These are phyloP conservation scores for Dendrobium catenatum DNA, from an alignment of 106 monocot species.

Conservation along the genomic window DNA sequence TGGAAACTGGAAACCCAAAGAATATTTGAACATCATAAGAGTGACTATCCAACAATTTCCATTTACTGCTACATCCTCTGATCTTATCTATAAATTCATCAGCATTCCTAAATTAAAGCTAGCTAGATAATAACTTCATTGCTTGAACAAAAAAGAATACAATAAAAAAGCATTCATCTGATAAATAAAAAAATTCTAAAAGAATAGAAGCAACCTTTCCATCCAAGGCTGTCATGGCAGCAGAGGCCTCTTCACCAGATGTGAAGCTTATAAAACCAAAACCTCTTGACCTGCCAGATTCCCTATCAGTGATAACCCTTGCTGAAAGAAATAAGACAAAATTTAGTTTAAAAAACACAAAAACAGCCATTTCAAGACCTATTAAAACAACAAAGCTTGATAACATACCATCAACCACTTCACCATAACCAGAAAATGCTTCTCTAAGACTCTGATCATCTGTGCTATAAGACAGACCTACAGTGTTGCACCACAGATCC, in stretches of 20 bases:
- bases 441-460: slow-evolving; percentile 69
- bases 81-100: no score
- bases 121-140: no score
- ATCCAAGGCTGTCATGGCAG: slow-evolving; percentile 70
- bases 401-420: slow-evolving; percentile 62
- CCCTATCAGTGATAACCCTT: slow-evolving; percentile 44
- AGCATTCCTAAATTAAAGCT: no score
- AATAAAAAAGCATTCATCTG: background rate
- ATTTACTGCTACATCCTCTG: no score
- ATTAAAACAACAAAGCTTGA: background rate
- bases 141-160: no score
- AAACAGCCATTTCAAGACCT: background rate
- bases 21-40: no score
- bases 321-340: slow-evolving; percentile 16
- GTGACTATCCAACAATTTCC: no score
- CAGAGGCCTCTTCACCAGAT: slow-evolving; percentile 55
- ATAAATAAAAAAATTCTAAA: background rate
- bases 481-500: background rate
- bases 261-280: slow-evolving; percentile 77
- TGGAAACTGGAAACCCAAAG: no score
- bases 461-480: slow-evolving; percentile 51
- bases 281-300: slow-evolving; percentile 72
- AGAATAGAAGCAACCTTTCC: slow-evolving; percentile 44
- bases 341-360: background rate
- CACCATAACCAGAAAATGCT: slow-evolving; percentile 53